Conservation (phyloP, 805 yeast genomes). For the Saccharomycopsis capsularis region DNA sequence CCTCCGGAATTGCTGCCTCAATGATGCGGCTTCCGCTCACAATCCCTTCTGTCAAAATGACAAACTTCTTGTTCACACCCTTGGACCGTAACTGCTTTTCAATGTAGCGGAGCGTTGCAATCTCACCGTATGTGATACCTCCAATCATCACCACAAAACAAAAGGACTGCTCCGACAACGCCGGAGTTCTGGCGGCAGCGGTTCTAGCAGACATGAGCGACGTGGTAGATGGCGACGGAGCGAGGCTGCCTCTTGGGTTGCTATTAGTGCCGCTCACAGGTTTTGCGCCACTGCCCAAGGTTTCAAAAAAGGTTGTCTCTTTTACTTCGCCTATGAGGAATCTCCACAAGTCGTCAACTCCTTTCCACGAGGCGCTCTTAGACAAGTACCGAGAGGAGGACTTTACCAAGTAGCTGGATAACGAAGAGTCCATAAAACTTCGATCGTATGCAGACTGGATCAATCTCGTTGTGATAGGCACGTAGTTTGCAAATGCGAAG, state of each 20-base stretch:
- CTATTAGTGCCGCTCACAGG: conserved; percentile 21
- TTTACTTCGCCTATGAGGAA: conserved; percentile 29
- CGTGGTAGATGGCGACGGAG: conserved; percentile 9
- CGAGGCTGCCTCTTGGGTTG: conserved; percentile 15
- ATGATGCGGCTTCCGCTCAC: conserved; percentile 37
- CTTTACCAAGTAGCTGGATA: conserved; percentile 17
- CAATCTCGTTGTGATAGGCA: conserved; percentile 67
- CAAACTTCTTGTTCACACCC: conserved; percentile 33
- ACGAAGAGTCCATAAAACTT: conserved; percentile 36
- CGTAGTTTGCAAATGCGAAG: conserved; percentile 73
- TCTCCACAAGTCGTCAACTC: conserved; percentile 33
- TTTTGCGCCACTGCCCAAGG: conserved; percentile 22
- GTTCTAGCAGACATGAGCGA: conserved; percentile 23
- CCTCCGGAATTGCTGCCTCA: conserved; percentile 19
- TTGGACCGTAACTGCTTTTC: conserved; percentile 37
- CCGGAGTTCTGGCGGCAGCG: conserved; percentile 18
- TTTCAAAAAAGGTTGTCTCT: conserved; percentile 9
- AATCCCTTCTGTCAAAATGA: conserved; percentile 43
- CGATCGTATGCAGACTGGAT: conserved; percentile 63
- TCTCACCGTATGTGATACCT: conserved; percentile 81
- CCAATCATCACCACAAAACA: conserved; percentile 60
- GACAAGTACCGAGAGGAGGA: conserved; percentile 23
- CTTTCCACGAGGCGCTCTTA: conserved; percentile 31
- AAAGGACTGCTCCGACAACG: conserved; percentile 22
- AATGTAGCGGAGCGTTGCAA: conserved; percentile 62